Conservation (phyloP, 306 rosid genomes). For the Casuarina cunninghamiana region DNA sequence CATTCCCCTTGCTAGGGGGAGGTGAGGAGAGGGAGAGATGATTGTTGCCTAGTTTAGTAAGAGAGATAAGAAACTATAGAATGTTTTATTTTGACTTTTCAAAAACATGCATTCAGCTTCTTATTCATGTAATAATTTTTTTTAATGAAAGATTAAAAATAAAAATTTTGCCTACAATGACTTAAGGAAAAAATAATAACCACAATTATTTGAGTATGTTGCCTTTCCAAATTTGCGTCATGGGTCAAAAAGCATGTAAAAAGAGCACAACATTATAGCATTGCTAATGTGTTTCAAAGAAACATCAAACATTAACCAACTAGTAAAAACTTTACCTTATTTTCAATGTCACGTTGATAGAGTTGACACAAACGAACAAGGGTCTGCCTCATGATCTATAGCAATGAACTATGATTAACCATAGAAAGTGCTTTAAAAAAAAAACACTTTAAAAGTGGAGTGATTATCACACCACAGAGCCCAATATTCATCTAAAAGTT, state of each 20-base stretch:
- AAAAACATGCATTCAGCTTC: background rate
- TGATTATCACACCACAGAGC: background rate
- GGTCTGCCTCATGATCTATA: slow-evolving; percentile 98
- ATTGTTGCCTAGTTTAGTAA: background rate
- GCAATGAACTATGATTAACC: slow-evolving; percentile 12
- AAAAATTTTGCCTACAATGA: background rate
- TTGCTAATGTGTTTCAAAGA: background rate
- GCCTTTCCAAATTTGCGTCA: background rate
- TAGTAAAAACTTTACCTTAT: slow-evolving; percentile 56
- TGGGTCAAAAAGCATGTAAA: background rate
- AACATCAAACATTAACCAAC: background rate
- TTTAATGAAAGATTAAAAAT: background rate
- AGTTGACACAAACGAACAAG: slow-evolving; percentile 90
- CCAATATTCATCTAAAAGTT: background rate
- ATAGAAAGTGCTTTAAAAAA: background rate
- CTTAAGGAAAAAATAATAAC: background rate
- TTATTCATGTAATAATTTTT: background rate
- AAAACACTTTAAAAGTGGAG: background rate
- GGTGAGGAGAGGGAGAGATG: background rate
- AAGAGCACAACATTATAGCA: background rate
- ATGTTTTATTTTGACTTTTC: too few species aligned
- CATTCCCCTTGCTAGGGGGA: background rate
- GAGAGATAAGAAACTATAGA: background rate
- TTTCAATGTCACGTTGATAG: slow-evolving; percentile 95
- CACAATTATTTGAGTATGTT: background rate